Base-by-base conservation (phyloP, 495 filamentous ascomycete genomes). In the Hypoxylon trugodes region DNA sequence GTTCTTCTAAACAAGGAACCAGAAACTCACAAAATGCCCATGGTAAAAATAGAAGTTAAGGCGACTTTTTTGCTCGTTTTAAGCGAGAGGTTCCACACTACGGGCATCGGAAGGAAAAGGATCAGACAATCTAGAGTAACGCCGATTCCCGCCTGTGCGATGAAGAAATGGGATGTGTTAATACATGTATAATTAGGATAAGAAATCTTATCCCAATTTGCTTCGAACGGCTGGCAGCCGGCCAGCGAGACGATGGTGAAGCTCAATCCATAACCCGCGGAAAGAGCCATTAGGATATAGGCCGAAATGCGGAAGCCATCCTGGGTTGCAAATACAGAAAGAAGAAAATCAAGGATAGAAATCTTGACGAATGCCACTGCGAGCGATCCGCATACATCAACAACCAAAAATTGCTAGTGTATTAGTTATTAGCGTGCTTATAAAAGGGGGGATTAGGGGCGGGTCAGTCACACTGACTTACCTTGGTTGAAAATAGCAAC, bases 281-380 rank as follows among this genome's bases (percentile, higher is more conserved):
- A 28, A 8, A 25, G 13, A 24, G 2, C 43, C 43, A 47, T 47
- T 13, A 47, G 13, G 24, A 18, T 13, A 47, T 47, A 32, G 10
- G 43, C 43, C 6, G 43, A 24, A 13, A 47, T 18, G 2, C 43
- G 43, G 18, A 47, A 47, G 9, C 25, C 12, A 5, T 47, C 6
- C n/a, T 47, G 22, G 15, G 43, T 47, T 30, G 43, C 28, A 13
- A 47, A 47, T 16, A 47, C 43, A 4, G 43, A 47, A 47, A 47
- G 43, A 1, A 47, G 25, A 18, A 47, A 47, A 10, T 47, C 43
- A 3, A 47, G 43, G n/a, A 47, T 47, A 8, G 43, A 47, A 9
- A 47, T 47, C 19, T 47, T 47, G 25, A 47, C 43, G 6, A 47
- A 47, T 30, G 43, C 13, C n/a, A 47, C 43, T 30, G 43, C 22